Evolutionary conservation across 2,329 filamentous ascomycete species (phyloP), one percentile per base, ranked within the genome.

Genomic region (Botryosphaeria dothidea): DNA sequence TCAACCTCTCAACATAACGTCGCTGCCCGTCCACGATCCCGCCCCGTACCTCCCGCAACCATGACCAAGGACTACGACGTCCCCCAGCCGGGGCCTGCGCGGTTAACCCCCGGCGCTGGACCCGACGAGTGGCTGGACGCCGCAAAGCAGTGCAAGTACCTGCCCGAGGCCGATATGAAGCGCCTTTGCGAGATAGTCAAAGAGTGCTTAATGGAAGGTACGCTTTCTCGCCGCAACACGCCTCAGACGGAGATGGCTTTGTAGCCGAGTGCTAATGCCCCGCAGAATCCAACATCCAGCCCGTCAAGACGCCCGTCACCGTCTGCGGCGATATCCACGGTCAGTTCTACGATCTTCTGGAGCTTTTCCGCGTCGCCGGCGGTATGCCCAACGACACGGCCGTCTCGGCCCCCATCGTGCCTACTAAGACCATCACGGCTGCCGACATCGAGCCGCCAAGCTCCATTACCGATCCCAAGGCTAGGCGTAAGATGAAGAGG

Each of bases 301-400:
- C 95, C n/a, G 94, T 99, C 21, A 88, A 91, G 62, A 97, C 95
- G 0, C 95, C 95, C 6, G 95, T 99, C 68, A 99, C 95, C 4
- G 91, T 99, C 68, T 98, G 95, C 75, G 95, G 95, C 75, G 95
- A 99, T 77, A 98, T 99, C 68, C 95, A 99, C 80, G 95, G 95
- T 72, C 95, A 99, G 81, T 98, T 98, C 79, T 98, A 99, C 81
- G 95, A 99, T 78, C 85, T 99, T 9, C 88, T 98, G 67, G 95
- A 99, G 82, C 88, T 99, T 57, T 99, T 99, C 80, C 90, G 93
- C 62, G 94, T 99, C 45, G 93, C 94, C 52, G 95, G 95, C 67
- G 95, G 95, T 69, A 97, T 98, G 92, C 95, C 95, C 11, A 92
- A 92, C 72, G 91, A 96, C 71, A 71, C 78, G 72, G 86, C 87